Percentiles rank a stretch among this genome's conserved stretches.
Conservation (phyloP, 2,329 filamentous ascomycete species). For the Cladosporium sp. region DNA sequence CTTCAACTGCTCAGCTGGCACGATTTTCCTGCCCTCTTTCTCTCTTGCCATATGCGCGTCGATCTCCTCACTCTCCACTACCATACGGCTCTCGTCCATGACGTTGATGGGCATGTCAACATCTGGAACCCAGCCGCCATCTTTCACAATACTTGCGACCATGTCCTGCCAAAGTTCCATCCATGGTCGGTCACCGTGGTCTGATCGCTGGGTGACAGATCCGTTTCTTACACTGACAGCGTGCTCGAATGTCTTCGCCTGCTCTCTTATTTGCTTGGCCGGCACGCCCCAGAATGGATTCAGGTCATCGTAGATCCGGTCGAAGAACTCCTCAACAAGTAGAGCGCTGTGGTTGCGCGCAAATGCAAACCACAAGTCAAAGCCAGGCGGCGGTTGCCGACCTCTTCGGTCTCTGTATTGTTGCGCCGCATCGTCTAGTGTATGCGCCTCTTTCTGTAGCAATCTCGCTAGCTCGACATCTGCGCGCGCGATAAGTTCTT, state of each 20-base stretch:
- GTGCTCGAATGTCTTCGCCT: slow-evolving; percentile 36
- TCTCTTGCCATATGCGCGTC: slow-evolving; percentile 36
- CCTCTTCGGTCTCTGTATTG: slow-evolving; percentile 43
- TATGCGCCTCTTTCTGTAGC: slow-evolving; percentile 34
- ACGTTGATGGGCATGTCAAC: slow-evolving; percentile 46
- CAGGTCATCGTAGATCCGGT: slow-evolving; percentile 49
- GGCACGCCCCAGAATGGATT: slow-evolving; percentile 47
- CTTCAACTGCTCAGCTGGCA: slow-evolving; percentile 29
- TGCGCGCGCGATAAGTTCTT: slow-evolving; percentile 33
- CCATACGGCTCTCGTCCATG: slow-evolving; percentile 47
- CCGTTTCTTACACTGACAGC: slow-evolving; percentile 40
- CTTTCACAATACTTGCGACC: slow-evolving; percentile 33
- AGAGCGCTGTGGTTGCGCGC: slow-evolving; percentile 40
- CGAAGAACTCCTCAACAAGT: slow-evolving; percentile 49
- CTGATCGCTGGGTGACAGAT: slow-evolving; percentile 29
- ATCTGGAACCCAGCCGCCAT: slow-evolving; percentile 37
- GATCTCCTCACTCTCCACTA: slow-evolving; percentile 46
- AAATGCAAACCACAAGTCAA: slow-evolving; percentile 46
- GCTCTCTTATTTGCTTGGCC: slow-evolving; percentile 38
- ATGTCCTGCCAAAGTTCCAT: slow-evolving; percentile 41
- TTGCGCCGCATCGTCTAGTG: slow-evolving; percentile 35
- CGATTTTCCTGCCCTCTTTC: slow-evolving; percentile 24
- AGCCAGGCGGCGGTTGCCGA: slow-evolving; percentile 48
- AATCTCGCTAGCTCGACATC: slow-evolving; percentile 29
- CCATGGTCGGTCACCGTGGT: slow-evolving; percentile 32